Evolutionary conservation across 148 eudicot genomes (phyloP).

Genomic region (Amaranthus cruentus): DNA sequence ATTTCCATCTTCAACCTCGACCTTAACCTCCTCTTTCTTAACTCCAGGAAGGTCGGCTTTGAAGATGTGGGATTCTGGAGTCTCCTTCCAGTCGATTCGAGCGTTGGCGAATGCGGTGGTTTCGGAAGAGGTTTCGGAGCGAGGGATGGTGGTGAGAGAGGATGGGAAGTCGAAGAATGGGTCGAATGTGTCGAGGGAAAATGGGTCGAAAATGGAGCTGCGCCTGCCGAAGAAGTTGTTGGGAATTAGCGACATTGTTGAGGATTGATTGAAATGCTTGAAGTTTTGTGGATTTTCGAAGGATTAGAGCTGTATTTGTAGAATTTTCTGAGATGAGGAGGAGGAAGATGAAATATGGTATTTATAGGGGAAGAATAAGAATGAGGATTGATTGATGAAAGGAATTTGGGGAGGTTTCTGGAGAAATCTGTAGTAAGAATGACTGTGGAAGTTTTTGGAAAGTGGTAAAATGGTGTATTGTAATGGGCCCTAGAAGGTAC

Average conservation of each 20-base stretch:
- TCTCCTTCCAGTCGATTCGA: constrained; percentile 51
- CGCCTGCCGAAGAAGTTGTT: constrained; percentile 20
- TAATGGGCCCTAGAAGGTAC: too few relatives aligned
- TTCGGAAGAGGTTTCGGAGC: constrained; percentile 23
- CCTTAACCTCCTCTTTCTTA: constrained; percentile 52
- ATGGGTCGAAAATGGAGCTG: constrained; percentile 30
- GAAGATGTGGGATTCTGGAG: constrained; percentile 49
- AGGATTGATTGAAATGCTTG: too few relatives aligned
- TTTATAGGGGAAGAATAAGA: too few relatives aligned
- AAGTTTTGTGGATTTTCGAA: too few relatives aligned
- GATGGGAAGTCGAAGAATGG: constrained; percentile 21
- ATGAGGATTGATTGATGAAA: too few relatives aligned
- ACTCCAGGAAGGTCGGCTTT: constrained; percentile 49
- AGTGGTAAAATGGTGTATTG: too few relatives aligned
- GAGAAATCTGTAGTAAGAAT: too few relatives aligned
- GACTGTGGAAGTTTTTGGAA: too few relatives aligned
- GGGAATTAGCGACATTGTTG: constrained; percentile 44
- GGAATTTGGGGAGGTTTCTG: too few relatives aligned
- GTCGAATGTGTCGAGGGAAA: constrained; percentile 39
- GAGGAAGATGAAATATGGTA: too few relatives aligned
- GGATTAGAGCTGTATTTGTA: too few relatives aligned
- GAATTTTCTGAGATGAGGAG: too few relatives aligned
- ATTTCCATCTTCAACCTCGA: constrained; percentile 53
- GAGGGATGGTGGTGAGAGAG: constrained; percentile 7
- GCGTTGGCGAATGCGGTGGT: constrained; percentile 28